A percentile compares a stretch with the other conserved stretches of the same genome.
Conservation (phyloP, 1,139 yeast genomes). For the Komagataea norvegica region DNA sequence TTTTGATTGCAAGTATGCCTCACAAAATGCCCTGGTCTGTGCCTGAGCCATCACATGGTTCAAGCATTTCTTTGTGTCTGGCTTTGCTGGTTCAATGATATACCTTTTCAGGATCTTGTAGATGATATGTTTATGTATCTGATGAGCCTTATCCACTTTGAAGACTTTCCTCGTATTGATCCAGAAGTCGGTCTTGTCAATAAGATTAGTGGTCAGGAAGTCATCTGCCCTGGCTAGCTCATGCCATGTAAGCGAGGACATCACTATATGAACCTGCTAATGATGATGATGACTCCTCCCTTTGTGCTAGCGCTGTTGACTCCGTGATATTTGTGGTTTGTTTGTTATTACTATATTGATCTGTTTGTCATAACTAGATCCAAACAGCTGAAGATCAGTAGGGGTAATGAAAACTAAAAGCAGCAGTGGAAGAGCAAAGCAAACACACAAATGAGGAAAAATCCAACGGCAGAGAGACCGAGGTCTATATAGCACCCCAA, state of each 20-base stretch:
- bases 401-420: too few relatives aligned
- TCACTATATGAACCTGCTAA: too few relatives aligned
- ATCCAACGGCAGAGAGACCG: too few relatives aligned
- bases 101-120: conserved; percentile 17
- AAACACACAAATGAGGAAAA: too few relatives aligned
- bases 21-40: conserved; percentile 29
- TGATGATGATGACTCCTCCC: too few relatives aligned
- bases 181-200: conserved; percentile 35
- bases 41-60: conserved; percentile 28
- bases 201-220: conserved; percentile 33
- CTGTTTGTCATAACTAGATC: neutral
- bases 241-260: conserved; percentile 26
- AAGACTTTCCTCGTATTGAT: conserved; percentile 33
- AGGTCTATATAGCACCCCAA: too few relatives aligned
- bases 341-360: neutral
- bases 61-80: conserved; percentile 23
- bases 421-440: too few relatives aligned
- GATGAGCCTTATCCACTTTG: conserved; percentile 26
- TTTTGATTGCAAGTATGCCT: conserved; percentile 21
- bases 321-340: neutral
- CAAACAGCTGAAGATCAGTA: too few relatives aligned
- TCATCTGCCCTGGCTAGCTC: conserved; percentile 53
- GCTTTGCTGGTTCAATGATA: conserved; percentile 15
- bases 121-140: conserved; percentile 23
- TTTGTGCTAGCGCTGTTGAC: too few relatives aligned